Evolutionary conservation across 768 basidiomycete species (phyloP), one percentile per base, ranked within the genome.

Genomic region (Crassisporium funariophilum): DNA sequence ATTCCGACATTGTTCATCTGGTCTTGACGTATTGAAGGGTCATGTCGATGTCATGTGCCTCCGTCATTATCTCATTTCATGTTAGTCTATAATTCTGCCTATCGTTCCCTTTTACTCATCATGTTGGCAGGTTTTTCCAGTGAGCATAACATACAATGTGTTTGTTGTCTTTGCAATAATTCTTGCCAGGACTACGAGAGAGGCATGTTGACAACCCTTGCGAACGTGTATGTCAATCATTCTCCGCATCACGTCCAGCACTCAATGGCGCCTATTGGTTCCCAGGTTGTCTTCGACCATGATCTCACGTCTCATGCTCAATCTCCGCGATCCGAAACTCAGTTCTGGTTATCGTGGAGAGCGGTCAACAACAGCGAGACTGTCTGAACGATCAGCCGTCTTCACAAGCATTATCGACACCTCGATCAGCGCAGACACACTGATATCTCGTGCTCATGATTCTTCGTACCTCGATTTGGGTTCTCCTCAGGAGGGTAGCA

Each of bases 131-230:
- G n/a, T n/a, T n/a, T n/a, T n/a, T n/a, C n/a, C n/a, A n/a, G n/a
- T n/a, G n/a, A n/a, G n/a, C n/a, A n/a, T n/a, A n/a, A n/a, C n/a
- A n/a, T n/a, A n/a, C n/a, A n/a, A n/a, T n/a, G n/a, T n/a, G n/a
- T n/a, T n/a, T n/a, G n/a, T n/a, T n/a, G n/a, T n/a, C n/a, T n/a
- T n/a, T n/a, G n/a, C n/a, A n/a, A n/a, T n/a, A n/a, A n/a, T n/a
- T n/a, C n/a, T 38, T 19, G 23, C 17, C 39, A 67, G 63, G 40
- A 51, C 0, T 60, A 60, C 31, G 37, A 53, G 9, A 53, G 52
- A 41, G 65, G 63, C 1, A 17, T 55, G 13, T 55, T 53, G 10
- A 58, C 65, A 13, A 62, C 59, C 2, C 44, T 64, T n/a, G 59
- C 65, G 4, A 67, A 66, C 40, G 51, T 66, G 63, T 67, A 35